Conservation (phyloP, 2,329 filamentous ascomycete species). For the Alternaria longipes region DNA sequence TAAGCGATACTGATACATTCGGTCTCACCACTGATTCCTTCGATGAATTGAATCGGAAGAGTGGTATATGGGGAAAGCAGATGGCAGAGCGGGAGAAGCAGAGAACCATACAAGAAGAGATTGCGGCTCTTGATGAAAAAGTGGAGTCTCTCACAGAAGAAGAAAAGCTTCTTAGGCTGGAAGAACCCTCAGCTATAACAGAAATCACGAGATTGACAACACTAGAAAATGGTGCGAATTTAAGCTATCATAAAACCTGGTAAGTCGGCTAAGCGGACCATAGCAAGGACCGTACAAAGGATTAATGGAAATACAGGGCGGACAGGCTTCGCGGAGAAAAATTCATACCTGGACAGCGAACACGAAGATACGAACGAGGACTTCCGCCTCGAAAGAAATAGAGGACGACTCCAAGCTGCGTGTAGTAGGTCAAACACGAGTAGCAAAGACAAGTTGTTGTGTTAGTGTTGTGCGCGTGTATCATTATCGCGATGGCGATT, state of each 20-base stretch:
- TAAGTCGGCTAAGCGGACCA: neutral
- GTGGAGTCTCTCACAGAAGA: constrained; percentile 24
- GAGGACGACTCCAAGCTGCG: neutral
- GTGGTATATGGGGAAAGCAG: constrained; percentile 1
- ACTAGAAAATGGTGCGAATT: neutral
- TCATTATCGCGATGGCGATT: neutral
- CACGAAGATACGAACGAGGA: neutral
- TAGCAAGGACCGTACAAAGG: neutral
- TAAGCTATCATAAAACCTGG: neutral
- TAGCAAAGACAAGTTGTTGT: neutral
- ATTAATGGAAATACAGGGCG: neutral
- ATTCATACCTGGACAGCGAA: neutral
- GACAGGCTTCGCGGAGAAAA: neutral
- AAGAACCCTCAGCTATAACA: neutral
- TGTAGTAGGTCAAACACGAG: neutral
- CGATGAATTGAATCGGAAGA: neutral
- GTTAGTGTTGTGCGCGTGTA: neutral
- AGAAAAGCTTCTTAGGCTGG: constrained; percentile 13
- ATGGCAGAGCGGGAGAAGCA: constrained; percentile 10
- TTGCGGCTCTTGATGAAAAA: constrained; percentile 27
- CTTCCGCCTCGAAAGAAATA: neutral
- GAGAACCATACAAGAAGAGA: constrained; percentile 25
- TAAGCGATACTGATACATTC: neutral
- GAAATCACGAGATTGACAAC: neutral
- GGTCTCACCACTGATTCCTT: neutral